phyloP scores from a whole-genome alignment of 2,329 filamentous ascomycete genomes.

The Dactylellina haptotyla region DNA sequence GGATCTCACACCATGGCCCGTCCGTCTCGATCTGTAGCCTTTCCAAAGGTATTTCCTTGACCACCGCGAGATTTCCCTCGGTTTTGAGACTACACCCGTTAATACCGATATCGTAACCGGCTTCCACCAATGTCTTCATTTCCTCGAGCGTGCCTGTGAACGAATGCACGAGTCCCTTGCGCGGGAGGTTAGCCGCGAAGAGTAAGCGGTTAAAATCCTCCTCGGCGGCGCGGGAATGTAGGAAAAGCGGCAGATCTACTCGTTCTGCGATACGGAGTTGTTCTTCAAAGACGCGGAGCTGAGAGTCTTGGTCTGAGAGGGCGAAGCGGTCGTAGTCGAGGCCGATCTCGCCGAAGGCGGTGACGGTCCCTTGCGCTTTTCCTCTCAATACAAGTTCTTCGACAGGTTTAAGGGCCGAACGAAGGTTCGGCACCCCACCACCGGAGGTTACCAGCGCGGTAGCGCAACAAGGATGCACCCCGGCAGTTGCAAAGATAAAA shows the following conservation, averaged over 20 bases:
- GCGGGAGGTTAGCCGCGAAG: constrained; percentile 59
- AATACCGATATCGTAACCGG: constrained; percentile 90
- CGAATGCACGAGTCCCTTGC: constrained; percentile 86
- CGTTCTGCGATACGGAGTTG: constrained; percentile 82
- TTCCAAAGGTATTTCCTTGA: constrained; percentile 79
- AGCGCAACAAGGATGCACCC: constrained; percentile 91
- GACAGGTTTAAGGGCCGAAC: constrained; percentile 68
- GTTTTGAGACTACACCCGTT: constrained; percentile 98
- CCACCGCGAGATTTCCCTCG: constrained; percentile 85
- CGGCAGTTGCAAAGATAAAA: constrained; percentile 86
- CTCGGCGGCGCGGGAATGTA: constrained; percentile 89
- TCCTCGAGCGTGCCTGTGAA: constrained; percentile 91
- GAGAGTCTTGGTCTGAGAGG: constrained; percentile 79
- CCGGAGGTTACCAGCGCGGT: constrained; percentile 75
- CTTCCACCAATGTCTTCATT: constrained; percentile 79
- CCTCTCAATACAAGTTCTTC: constrained; percentile 71
- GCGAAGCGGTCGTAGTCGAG: constrained; percentile 94
- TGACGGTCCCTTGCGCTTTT: constrained; percentile 70
- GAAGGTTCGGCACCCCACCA: constrained; percentile 58
- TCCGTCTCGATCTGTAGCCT: constrained; percentile 94
- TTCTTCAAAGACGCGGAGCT: constrained; percentile 83
- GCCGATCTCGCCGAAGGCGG: constrained; percentile 92
- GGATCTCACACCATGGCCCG: constrained; percentile 96
- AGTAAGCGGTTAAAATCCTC: constrained; percentile 82
- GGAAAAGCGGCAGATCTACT: constrained; percentile 84